Base-by-base conservation (phyloP, 495 filamentous ascomycete genomes). In the Trichoderma reesei region DNA sequence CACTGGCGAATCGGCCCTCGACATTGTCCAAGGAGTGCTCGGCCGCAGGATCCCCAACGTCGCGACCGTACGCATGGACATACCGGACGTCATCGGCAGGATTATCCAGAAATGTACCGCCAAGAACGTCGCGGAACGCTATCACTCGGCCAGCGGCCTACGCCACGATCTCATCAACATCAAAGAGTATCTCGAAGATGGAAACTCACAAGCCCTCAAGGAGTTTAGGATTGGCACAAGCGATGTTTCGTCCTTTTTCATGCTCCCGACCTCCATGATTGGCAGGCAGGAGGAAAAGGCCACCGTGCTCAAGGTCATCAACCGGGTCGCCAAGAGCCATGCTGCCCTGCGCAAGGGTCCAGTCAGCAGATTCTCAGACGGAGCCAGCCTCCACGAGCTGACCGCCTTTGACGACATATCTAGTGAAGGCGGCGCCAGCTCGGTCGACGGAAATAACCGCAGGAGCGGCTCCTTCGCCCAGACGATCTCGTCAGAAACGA, bases 81-180 rank as follows among this genome's bases (percentile, higher is more conserved):
- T 95, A 2, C 92, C 92, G 0, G 90, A 93, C 64, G 87, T 85
- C 33, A 78, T 96, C 31, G 89, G 87, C 4, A 79, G 81, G 3
- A 88, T 96, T 8, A 89, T 96, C 48, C 88, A 91, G 67, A 92
- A 90, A 71, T 96, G 94, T 86, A 94, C 91, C 0, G 84, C 89
- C 59, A 96, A 93, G 69, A 86, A 85, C 37, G 87, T 92, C 20
- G 83, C 84, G 60, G 91, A 96, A 54, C 82, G 92, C 10, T 96
- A 96, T 70, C 83, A 92, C 69, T 93, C 90, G 3, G 86, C 88
- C 4, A 89, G 87, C 44, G 91, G 91, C 3, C 81, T 96, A 16
- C 89, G 88, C 65, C 77, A 90, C 67, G 92, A 96, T 68, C 74
- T 96, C 54, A 69, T 81, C 9, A 77, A 84, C 65, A 83, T 95